phyloP scores from a whole-genome alignment of 345 rosid genomes.

The Eucalyptus albens region DNA sequence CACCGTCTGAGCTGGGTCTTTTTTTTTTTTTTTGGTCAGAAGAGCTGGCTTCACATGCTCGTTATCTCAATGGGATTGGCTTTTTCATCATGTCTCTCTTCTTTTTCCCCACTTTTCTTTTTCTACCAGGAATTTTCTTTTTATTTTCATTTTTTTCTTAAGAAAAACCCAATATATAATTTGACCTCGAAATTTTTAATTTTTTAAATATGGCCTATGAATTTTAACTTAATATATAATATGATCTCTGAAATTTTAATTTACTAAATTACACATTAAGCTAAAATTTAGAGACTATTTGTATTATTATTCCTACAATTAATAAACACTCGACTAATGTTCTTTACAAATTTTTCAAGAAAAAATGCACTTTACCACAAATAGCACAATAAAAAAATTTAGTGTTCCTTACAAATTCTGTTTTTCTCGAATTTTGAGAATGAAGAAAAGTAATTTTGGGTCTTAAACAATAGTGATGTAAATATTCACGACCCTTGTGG shows the following conservation, averaged over 20 bases:
- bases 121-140: neutral
- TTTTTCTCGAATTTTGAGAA: neutral
- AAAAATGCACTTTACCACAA: no score
- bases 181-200: no score
- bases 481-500: neutral
- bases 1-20: neutral
- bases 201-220: no score
- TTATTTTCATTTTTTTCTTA: no score
- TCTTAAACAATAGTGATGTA: neutral
- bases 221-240: no score
- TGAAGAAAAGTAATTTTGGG: neutral
- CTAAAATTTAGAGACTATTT: no score
- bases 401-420: neutral
- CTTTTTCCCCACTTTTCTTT: neutral
- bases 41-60: neutral
- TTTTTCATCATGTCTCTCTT: neutral
- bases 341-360: no score
- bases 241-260: rapidly evolving
- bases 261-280: rapidly evolving
- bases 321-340: no score
- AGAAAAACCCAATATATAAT: no score
- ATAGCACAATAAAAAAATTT: no score
- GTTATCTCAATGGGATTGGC: neutral
- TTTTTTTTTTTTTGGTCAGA: rapidly evolving
- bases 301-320: no score